phyloP scores from a whole-genome alignment of 768 basidiomycete species.

The Phanerochaete carnosa region DNA sequence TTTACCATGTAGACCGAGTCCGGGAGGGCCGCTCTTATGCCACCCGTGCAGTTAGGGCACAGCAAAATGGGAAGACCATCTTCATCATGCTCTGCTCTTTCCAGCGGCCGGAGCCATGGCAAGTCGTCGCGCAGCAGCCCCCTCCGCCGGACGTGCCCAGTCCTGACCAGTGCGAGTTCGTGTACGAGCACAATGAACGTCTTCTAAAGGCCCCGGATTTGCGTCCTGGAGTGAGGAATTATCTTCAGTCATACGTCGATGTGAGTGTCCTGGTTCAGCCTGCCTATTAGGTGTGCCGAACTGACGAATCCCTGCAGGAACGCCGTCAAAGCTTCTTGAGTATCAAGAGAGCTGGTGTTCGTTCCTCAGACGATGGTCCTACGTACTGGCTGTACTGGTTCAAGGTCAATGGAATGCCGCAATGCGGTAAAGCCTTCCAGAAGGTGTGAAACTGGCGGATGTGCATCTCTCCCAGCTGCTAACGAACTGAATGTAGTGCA shows the following conservation, averaged over 20 bases:
- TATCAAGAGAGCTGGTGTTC: constrained; percentile 51
- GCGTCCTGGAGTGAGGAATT: constrained; percentile 24
- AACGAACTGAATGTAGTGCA: constrained; percentile 48
- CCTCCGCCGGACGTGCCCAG: constrained; percentile 54
- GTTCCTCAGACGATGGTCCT: constrained; percentile 42
- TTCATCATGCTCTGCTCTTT: constrained; percentile 79
- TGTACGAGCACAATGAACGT: constrained; percentile 40
- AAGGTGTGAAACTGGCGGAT: constrained; percentile 44
- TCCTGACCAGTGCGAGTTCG: constrained; percentile 63
- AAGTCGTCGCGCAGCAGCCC: constrained; percentile 63
- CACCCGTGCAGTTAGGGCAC: constrained; percentile 48
- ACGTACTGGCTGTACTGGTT: constrained; percentile 73
- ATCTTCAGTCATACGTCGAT: constrained; percentile 3
- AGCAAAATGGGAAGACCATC: constrained; percentile 47
- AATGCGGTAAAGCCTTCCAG: constrained; percentile 70
- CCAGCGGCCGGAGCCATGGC: constrained; percentile 75
- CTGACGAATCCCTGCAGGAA: constrained; percentile 41
- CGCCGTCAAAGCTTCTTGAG: constrained; percentile 66
- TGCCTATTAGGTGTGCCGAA: not conserved
- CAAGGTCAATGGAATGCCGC: constrained; percentile 64
- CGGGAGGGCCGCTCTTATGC: constrained; percentile 74
- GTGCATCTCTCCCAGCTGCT: not conserved
- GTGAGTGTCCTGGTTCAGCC: not conserved
- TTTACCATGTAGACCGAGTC: constrained; percentile 74
- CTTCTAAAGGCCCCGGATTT: constrained; percentile 24